Conservation (phyloP, 2,329 filamentous ascomycete species). For the Dothistroma septosporum region DNA sequence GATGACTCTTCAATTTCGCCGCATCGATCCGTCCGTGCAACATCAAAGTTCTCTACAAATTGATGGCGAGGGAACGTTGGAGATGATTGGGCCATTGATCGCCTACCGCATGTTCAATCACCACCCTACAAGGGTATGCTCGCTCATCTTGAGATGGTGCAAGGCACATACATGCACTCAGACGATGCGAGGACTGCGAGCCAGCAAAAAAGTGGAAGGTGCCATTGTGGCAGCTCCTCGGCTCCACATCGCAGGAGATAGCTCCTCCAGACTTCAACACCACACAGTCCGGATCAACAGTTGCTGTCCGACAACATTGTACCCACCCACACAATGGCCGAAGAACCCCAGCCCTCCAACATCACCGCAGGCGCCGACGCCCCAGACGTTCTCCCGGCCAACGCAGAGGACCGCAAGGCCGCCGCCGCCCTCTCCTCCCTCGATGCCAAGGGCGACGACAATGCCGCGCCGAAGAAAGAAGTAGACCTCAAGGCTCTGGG, state of each 20-base stretch:
- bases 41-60: neutral
- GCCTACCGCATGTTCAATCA: neutral
- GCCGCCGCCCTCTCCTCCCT: constrained; percentile 69
- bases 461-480: constrained; percentile 48
- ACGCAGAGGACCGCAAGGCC: constrained; percentile 74
- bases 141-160: neutral
- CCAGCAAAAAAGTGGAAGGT: too few species aligned
- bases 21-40: neutral
- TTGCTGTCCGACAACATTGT: neutral
- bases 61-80: neutral
- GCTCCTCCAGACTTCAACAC: neutral
- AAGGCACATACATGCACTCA: too few species aligned
- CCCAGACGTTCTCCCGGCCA: constrained; percentile 51
- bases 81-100: neutral
- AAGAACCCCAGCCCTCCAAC: constrained; percentile 56
- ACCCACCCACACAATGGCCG: constrained; percentile 49
- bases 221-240: neutral
- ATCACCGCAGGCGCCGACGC: constrained; percentile 59
- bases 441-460: constrained; percentile 53
- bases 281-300: neutral
- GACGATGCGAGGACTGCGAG: too few species aligned
- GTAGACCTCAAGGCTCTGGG: constrained; percentile 67
- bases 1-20: neutral
- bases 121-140: neutral
- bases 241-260: neutral